Conservation (phyloP, 805 yeast genomes). For the Candida cerambycidarum region DNA sequence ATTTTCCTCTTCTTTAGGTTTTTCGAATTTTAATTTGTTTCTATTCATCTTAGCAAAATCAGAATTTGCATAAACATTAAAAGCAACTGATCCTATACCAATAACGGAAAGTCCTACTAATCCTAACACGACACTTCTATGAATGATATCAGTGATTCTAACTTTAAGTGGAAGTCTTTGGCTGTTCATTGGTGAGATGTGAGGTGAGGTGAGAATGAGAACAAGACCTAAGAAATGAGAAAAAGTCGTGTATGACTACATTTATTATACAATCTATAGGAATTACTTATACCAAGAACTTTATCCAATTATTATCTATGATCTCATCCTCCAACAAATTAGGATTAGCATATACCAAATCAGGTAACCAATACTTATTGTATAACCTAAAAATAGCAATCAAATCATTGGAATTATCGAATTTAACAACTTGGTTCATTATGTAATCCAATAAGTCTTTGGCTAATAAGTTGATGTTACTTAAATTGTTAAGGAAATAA, state of each 20-base stretch:
- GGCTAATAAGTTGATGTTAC: conserved; percentile 29
- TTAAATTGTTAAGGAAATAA: conserved; percentile 17
- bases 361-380: conserved; percentile 42
- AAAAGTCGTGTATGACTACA: not conserved
- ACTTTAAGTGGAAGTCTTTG: conserved; percentile 38
- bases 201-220: not conserved
- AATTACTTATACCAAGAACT: conserved; percentile 30
- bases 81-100: conserved; percentile 39
- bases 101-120: conserved; percentile 41
- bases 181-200: not conserved
- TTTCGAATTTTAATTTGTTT: conserved; percentile 37
- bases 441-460: conserved; percentile 35
- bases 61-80: conserved; percentile 44
- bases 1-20: conserved; percentile 5
- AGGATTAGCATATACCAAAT: conserved; percentile 41
- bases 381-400: conserved; percentile 33
- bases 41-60: conserved; percentile 44
- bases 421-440: conserved; percentile 24
- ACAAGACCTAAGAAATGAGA: not conserved
- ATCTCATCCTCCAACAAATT: conserved; percentile 34
- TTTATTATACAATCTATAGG: not conserved
- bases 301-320: conserved; percentile 37
- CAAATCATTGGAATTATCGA: conserved; percentile 21
- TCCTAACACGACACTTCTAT: conserved; percentile 43
- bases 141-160: conserved; percentile 44